Percentiles rank a stretch among this genome's conserved stretches.
phyloP scores from a whole-genome alignment of 2,329 filamentous ascomycete genomes.

The Gnomoniopsis smithogilvyi region DNA sequence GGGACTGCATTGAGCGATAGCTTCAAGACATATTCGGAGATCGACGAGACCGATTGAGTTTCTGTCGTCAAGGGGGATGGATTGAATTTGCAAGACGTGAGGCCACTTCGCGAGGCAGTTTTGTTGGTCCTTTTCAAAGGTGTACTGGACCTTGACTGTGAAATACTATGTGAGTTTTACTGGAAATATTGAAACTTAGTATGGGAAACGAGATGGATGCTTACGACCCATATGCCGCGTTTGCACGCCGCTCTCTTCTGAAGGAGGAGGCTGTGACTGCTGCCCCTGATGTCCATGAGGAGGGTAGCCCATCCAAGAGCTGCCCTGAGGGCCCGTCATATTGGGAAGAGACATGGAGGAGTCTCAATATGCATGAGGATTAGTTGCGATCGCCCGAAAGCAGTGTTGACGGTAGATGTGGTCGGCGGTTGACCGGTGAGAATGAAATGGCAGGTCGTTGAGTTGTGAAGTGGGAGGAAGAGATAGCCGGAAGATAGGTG shows the following conservation, averaged over 20 bases:
- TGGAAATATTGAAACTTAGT: conserved; percentile 5
- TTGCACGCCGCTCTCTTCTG: conserved; percentile 50
- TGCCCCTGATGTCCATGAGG: conserved; percentile 25
- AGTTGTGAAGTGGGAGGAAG: not conserved
- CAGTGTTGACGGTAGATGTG: not conserved
- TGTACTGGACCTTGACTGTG: conserved; percentile 93
- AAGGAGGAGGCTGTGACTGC: conserved; percentile 20
- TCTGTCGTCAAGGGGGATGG: conserved; percentile 74
- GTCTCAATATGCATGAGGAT: conserved; percentile 8
- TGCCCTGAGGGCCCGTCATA: conserved; percentile 23
- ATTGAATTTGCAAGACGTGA: conserved; percentile 74
- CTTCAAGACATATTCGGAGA: conserved; percentile 80
- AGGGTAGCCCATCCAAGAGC: conserved; percentile 16
- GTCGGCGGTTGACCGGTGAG: not conserved
- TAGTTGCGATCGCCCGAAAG: not conserved
- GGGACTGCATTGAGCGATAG: conserved; percentile 75
- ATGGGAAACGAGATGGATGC: conserved; percentile 29
- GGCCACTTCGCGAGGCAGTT: conserved; percentile 87
- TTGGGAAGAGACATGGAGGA: conserved; percentile 16
- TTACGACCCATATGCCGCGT: conserved; percentile 65
- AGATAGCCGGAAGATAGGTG: not conserved
- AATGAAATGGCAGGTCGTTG: not conserved
- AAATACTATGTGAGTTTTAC: conserved; percentile 9
- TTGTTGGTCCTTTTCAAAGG: conserved; percentile 85
- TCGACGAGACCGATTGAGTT: conserved; percentile 85